Base-by-base conservation (phyloP, 257 asterid genomes). In the Solanum pinnatisectum region DNA sequence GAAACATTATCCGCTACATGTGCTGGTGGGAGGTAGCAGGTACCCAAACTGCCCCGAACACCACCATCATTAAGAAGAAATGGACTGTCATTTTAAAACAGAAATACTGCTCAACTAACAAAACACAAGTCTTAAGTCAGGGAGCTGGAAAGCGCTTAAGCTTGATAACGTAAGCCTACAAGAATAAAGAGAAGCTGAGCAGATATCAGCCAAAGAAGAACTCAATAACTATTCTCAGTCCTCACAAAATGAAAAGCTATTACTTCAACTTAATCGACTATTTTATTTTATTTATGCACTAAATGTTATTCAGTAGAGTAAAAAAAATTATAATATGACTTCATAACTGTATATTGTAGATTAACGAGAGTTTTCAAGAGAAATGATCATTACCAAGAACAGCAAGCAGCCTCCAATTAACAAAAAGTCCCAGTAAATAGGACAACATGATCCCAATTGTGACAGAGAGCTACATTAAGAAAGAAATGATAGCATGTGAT, bases 401-500 rank as follows among this genome's bases (percentile, higher is more conserved):
- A 22, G 99, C 99, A 86, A 97, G 99, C 85, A 89, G 49, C 92
- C 99, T 95, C 99, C 99, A 97, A 81, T 89, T 88, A 40, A 91
- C 94, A 88, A 97, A 95, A 73, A 95, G 93, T 33, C 98, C 99
- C 82, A 96, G 89, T 88, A 96, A 90, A 90, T 96, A 96, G 1
- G 98, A 74, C 77, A 96, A 91, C 99, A 97, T 83, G 83, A 97
- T 94, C 90, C 99, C 99, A 60, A 96, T 94, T 5, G 99, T 97
- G 68, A 97, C 98, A 79, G 99, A 92, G 84, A 97, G 98, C 99
- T 97, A 87, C 87, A 94, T 63, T 65, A 46, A 46, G 49, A 85
- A 11, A 68, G 37, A 86, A 52, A 76, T 4, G 37, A 73, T 25
- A 84, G 15, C 6, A 65, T 27, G 83, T 73, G 44, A 77, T 65